Base-by-base conservation (phyloP, 2,329 filamentous ascomycete genomes). In the Fusarium sambucinum region DNA sequence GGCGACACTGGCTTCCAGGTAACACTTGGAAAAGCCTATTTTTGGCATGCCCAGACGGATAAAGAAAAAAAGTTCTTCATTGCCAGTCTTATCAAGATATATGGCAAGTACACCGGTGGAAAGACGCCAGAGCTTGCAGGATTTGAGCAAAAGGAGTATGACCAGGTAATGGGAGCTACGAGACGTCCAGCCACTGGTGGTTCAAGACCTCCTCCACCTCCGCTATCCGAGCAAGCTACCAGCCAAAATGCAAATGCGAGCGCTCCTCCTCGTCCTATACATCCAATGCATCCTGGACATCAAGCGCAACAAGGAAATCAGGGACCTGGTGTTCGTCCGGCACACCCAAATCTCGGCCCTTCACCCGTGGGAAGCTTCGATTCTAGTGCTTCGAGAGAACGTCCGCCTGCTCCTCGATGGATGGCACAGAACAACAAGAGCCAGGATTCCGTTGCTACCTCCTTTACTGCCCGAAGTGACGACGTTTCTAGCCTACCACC, bases 31-130 rank as follows among this genome's bases (percentile, higher is more conserved):
- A 99, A 99, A 79, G 92, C 94, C 0, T 99, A 99, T 80, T 99
- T 96, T 79, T 99, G 96, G 96, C 89, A 97, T 79, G 94, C 96
- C 33, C 90, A 93, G 69, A 96, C 93, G 1, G 87, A 92, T 54
- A 97, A 97, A 82, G 96, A 99, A 81, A 98, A 97, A 84, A 95
- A 97, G 77, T 98, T 98, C 81, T 99, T 99, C 80, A 96, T 99
- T 74, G 94, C 92, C 33, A 97, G 94, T 79, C 81, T 98, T 72
- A 89, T 98, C 76, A 99, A 98, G 80, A 97, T 99, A 70, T 99
- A 92, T 78, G 90, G 90, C 73, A 99, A 98, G 80, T 99, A 98
- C 77, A 98, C 96, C 1, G 92, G 93, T 29, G 95, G 95, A 14
- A 91, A 90, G 74, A 80, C 89, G 32, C 96, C 96, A 3, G 87